A percentile compares a stretch with the other conserved stretches of the same genome.
Evolutionary conservation across 106 monocot genomes (phyloP).

Genomic region (Dioscorea dumetorum): DNA sequence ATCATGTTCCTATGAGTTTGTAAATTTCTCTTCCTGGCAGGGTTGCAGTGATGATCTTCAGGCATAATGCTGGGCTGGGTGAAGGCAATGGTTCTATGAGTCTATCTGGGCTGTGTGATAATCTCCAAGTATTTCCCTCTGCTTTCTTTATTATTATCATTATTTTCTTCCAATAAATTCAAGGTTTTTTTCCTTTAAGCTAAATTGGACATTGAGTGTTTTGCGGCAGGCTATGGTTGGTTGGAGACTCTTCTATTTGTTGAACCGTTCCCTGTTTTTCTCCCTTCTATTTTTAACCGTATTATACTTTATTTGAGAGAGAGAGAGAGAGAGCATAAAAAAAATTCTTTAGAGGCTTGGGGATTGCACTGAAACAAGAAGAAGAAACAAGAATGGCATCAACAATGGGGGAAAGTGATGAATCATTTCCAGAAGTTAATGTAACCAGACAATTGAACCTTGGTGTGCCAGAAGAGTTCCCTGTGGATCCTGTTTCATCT

Average conservation of each 20-base stretch:
- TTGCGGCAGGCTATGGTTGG: no score
- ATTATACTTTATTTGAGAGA: not conserved
- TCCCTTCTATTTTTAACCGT: not conserved
- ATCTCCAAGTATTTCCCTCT: no score
- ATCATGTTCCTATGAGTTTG: no score
- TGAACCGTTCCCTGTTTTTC: not conserved
- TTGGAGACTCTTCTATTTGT: not conserved
- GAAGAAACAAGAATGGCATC: slow-evolving; percentile 1
- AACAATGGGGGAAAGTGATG: not conserved
- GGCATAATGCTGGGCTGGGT: no score
- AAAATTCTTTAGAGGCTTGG: not conserved
- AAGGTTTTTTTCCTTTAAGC: no score
- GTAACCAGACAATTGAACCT: slow-evolving; percentile 22
- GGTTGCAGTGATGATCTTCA: no score
- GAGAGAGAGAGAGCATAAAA: not conserved
- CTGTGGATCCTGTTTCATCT: slow-evolving; percentile 34
- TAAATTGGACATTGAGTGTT: no score
- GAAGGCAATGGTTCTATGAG: no score
- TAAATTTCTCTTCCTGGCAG: no score
- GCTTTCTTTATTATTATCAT: no score
- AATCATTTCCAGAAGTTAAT: slow-evolving; percentile 17
- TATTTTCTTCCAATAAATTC: no score
- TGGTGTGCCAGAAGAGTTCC: slow-evolving; percentile 23
- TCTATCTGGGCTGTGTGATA: no score
- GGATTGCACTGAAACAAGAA: not conserved